Percentiles rank a stretch among this genome's conserved stretches.
Conservation (phyloP, 805 yeast genomes). For the Myxozyma vanderwaltii region DNA sequence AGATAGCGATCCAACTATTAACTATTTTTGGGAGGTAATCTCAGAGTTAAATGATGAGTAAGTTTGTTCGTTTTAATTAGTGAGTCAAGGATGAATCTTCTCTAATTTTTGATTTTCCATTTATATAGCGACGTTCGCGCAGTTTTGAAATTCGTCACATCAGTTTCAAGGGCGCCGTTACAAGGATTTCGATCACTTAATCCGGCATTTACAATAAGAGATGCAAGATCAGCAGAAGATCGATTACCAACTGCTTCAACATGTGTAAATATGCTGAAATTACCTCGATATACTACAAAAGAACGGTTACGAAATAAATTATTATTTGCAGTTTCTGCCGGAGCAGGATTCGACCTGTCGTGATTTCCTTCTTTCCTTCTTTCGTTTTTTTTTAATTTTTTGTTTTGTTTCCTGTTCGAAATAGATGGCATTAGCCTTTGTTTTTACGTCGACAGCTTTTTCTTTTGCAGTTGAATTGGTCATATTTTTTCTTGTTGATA, state of each 20-base stretch:
- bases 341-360: constrained; percentile 85
- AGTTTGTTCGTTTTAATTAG: not conserved
- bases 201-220: constrained; percentile 81
- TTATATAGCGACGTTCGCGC: constrained; percentile 55
- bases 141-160: constrained; percentile 84
- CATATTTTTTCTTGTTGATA: no score
- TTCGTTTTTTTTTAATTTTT: no score
- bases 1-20: constrained; percentile 59
- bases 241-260: constrained; percentile 91
- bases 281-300: constrained; percentile 79
- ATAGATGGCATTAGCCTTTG: no score
- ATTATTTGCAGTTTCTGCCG: constrained; percentile 75
- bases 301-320: constrained; percentile 60
- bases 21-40: constrained; percentile 73
- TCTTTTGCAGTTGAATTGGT: no score
- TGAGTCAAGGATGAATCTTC: not conserved
- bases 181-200: constrained; percentile 74
- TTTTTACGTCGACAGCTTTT: no score
- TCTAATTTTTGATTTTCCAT: no score
- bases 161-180: constrained; percentile 88
- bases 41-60: constrained; percentile 60
- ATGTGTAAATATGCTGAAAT: constrained; percentile 81
- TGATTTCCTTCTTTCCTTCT: constrained; percentile 34
- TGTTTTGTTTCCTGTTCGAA: no score
- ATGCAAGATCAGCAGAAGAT: constrained; percentile 56